Evolutionary conservation across 202 grass and related monocot genomes (phyloP).

Genomic region (Saccharum hybrid): DNA sequence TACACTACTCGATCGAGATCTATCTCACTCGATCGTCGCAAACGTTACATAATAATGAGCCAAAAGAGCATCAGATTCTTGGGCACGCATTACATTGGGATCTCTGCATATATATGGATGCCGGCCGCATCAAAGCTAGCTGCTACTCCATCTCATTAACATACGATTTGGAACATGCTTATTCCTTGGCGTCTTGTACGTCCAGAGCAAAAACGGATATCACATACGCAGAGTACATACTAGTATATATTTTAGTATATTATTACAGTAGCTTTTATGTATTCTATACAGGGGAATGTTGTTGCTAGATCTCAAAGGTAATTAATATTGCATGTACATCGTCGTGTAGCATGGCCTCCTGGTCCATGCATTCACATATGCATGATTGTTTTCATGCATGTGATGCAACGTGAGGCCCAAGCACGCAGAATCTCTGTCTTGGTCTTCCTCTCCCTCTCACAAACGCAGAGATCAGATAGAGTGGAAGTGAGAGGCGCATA

Average conservation of each 20-base stretch:
- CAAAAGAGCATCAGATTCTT: constrained; percentile 50
- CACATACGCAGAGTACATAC: no score
- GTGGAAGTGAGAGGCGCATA: background rate
- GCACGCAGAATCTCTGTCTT: constrained; percentile 7
- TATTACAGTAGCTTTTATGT: no score
- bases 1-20: background rate
- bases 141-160: background rate
- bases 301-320: no score
- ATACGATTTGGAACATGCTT: no score
- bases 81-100: constrained; percentile 34
- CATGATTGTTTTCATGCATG: constrained; percentile 83
- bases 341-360: constrained; percentile 3
- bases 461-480: background rate
- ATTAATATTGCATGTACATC: constrained; percentile 16
- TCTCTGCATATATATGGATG: constrained; percentile 43
- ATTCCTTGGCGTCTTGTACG: no score
- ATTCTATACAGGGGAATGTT: background rate
- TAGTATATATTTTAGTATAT: no score
- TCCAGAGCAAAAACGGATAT: no score
- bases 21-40: background rate
- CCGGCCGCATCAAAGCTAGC: background rate
- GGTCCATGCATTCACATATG: constrained; percentile 35
- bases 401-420: constrained; percentile 67
- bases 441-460: background rate
- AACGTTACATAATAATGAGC: constrained; percentile 3